These are phyloP conservation scores for Cryptococcus sp. DNA, from an alignment of 1,284 basidiomycete genomes.

Conservation along the genomic window DNA sequence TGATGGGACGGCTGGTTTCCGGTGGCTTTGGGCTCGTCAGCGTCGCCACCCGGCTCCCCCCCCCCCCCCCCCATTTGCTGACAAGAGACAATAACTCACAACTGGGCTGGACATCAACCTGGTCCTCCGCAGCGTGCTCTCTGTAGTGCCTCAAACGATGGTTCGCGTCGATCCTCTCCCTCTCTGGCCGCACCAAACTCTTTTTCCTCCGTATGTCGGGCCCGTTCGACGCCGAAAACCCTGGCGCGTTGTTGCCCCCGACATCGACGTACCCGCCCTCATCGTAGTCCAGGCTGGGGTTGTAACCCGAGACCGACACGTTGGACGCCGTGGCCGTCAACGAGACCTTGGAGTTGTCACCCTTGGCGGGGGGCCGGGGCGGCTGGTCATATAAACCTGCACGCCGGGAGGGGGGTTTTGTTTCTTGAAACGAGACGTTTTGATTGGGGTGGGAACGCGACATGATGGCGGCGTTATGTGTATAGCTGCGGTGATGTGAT, in stretches of 20 bases:
- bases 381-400: conserved; percentile 23
- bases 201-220: conserved; percentile 70
- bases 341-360: conserved; percentile 29
- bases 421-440: conserved; percentile 42
- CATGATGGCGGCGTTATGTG: conserved; percentile 21
- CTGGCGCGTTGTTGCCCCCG: conserved; percentile 24
- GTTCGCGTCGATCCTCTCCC: conserved; percentile 93
- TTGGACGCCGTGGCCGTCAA: conserved; percentile 11
- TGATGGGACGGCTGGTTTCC: conserved; percentile 68
- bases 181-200: conserved; percentile 87
- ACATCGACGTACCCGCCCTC: conserved; percentile 36
- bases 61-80: too few species aligned
- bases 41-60: too few species aligned
- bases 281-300: conserved; percentile 30
- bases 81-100: conserved; percentile 57
- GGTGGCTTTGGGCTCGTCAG: conserved; percentile 57
- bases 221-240: conserved; percentile 31
- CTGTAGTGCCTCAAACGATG: conserved; percentile 96
- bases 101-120: conserved; percentile 71
- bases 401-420: conserved; percentile 30
- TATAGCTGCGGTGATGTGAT: not conserved
- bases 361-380: conserved; percentile 32
- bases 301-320: conserved; percentile 13
- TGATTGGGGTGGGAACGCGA: conserved; percentile 36
- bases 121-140: conserved; percentile 77